Conservation (phyloP, 23 red algal species). For the Gracilaria domingensis region DNA sequence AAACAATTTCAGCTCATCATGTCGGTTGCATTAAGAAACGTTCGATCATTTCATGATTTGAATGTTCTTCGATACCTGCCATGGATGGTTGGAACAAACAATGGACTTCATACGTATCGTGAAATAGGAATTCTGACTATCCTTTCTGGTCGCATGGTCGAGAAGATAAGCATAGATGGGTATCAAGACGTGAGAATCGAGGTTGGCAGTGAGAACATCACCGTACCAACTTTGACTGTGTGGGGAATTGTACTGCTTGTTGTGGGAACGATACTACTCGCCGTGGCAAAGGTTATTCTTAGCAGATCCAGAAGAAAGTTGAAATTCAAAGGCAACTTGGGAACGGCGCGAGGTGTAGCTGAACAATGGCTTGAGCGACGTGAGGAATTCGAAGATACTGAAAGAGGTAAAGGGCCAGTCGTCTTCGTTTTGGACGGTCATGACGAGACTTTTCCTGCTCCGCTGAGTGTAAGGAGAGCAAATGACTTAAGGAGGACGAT, state of each 20-base stretch:
- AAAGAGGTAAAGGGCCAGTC: background rate
- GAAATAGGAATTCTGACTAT: background rate
- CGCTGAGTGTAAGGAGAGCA: too few species aligned
- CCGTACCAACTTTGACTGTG: background rate
- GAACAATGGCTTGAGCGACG: background rate
- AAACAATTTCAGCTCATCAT: background rate
- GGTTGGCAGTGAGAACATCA: background rate
- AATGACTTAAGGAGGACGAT: too few species aligned
- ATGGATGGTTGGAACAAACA: conserved; percentile 1
- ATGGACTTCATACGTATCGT: background rate
- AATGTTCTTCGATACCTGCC: background rate
- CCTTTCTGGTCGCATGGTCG: background rate
- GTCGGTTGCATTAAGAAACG: background rate
- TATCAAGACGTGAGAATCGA: background rate
- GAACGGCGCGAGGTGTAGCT: background rate
- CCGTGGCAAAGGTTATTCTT: background rate
- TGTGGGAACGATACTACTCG: background rate
- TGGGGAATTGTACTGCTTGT: background rate
- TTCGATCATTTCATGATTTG: background rate
- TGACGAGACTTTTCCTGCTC: too few species aligned
- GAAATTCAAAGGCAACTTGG: background rate
- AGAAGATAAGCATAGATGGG: background rate
- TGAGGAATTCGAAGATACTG: background rate
- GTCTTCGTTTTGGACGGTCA: too few species aligned
- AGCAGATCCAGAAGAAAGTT: background rate